Conservation (phyloP, 768 basidiomycete species). For the Pseudohyphozyma bogoriensis region DNA sequence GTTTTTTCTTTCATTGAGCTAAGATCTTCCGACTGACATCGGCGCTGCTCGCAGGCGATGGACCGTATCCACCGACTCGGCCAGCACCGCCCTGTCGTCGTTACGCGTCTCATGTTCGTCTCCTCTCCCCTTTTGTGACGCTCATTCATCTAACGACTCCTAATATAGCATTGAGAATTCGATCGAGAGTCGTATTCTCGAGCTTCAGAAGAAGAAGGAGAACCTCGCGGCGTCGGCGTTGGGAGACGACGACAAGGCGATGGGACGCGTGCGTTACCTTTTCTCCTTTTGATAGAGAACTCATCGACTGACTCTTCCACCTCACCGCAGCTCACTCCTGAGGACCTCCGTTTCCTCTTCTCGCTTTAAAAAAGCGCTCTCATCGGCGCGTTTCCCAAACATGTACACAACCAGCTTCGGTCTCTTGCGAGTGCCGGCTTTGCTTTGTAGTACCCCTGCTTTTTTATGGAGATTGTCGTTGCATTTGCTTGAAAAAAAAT, state of each 20-base stretch:
- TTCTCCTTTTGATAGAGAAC: too few species aligned
- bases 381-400: too few species aligned
- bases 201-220: slow-evolving; percentile 72
- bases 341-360: slow-evolving; percentile 43
- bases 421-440: too few species aligned
- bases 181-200: slow-evolving; percentile 89
- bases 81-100: slow-evolving; percentile 66
- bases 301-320: too few species aligned
- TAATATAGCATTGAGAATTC: slow-evolving; percentile 82
- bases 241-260: slow-evolving; percentile 51
- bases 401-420: too few species aligned
- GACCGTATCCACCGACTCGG: slow-evolving; percentile 30
- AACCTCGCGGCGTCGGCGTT: slow-evolving; percentile 24
- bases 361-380: background rate
- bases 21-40: slow-evolving; percentile 31
- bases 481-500: too few species aligned
- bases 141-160: too few species aligned
- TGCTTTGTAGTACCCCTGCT: too few species aligned
- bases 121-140: too few species aligned
- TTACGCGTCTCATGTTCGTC: slow-evolving; percentile 90
- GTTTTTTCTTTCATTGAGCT: slow-evolving; percentile 2
- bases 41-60: too few species aligned
- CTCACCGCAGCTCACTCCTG: slow-evolving; percentile 45
- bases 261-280: slow-evolving; percentile 62
- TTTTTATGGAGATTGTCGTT: too few species aligned